phyloP scores from a whole-genome alignment of 2,329 filamentous ascomycete species.

The Monilinia polystroma region DNA sequence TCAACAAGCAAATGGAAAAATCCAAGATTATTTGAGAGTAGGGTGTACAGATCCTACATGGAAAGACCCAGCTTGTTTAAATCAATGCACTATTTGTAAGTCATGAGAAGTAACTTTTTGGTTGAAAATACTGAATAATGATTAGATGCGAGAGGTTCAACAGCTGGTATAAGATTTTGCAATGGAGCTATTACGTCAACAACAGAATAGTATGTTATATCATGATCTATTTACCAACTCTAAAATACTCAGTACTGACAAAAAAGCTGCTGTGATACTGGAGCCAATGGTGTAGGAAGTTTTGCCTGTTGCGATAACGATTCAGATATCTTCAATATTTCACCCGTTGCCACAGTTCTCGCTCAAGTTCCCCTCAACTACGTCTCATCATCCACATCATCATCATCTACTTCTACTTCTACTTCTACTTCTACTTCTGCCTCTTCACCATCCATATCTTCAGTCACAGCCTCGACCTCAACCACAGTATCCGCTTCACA shows the following conservation, averaged over 20 bases:
- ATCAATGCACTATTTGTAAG: slow-evolving; percentile 32
- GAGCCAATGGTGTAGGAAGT: slow-evolving; percentile 12
- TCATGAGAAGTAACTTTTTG: not conserved
- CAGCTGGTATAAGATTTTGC: slow-evolving; percentile 32
- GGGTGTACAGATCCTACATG: slow-evolving; percentile 35
- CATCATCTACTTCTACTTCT: not conserved
- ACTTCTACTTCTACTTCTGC: too few species aligned
- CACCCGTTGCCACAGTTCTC: not conserved
- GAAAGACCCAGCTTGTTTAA: slow-evolving; percentile 31
- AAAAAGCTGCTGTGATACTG: slow-evolving; percentile 19
- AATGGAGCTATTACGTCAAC: slow-evolving; percentile 28
- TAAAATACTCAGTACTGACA: not conserved
- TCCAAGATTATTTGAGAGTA: slow-evolving; percentile 33
- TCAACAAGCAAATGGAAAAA: slow-evolving; percentile 26
- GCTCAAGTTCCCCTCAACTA: slow-evolving; percentile 18
- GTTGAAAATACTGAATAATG: not conserved
- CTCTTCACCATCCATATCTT: not conserved
- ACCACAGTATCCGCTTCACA: not conserved
- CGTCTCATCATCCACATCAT: not conserved
- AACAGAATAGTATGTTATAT: slow-evolving; percentile 28
- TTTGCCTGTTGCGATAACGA: slow-evolving; percentile 19
- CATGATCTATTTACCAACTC: not conserved
- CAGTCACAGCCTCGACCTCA: not conserved
- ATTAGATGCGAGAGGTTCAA: slow-evolving; percentile 28
- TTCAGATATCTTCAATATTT: slow-evolving; percentile 12